phyloP scores from a whole-genome alignment of 805 yeast genomes.

The Hemisphaericaspora nanyangensis region DNA sequence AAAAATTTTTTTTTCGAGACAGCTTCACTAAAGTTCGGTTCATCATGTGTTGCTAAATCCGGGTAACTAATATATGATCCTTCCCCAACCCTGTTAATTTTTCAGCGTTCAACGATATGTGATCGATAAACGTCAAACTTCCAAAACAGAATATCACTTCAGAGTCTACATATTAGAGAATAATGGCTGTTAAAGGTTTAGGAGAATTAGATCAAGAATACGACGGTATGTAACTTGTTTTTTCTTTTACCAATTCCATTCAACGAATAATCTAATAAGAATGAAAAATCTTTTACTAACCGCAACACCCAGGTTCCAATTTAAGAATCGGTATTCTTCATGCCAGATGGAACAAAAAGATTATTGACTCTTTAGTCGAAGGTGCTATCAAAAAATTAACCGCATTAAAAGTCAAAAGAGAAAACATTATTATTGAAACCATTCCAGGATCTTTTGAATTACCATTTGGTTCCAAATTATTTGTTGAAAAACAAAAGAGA shows the following conservation, averaged over 20 bases:
- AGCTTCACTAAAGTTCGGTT: no score
- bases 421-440: slow-evolving; percentile 73
- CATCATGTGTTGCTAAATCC: no score
- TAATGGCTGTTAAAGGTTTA: slow-evolving; percentile 78
- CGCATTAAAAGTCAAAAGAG: slow-evolving; percentile 67
- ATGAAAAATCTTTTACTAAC: slow-evolving; percentile 8
- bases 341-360: slow-evolving; percentile 88
- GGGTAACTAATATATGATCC: no score
- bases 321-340: slow-evolving; percentile 83
- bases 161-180: no score
- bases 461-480: slow-evolving; percentile 71
- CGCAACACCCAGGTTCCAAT: slow-evolving; percentile 43
- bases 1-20: no score
- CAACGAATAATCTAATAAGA: not conserved
- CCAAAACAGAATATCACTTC: no score
- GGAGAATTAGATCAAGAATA: slow-evolving; percentile 68
- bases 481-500: slow-evolving; percentile 42
- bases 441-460: slow-evolving; percentile 96
- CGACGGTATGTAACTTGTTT: slow-evolving; percentile 51
- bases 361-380: slow-evolving; percentile 73
- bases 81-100: no score
- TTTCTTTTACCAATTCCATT: not conserved
- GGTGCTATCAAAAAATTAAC: slow-evolving; percentile 66
- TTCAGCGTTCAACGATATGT: no score
- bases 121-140: no score